Percentiles rank a stretch among this genome's conserved stretches.
phyloP scores from a whole-genome alignment of 2,329 filamentous ascomycete species.

The Geosmithia putterillii region DNA sequence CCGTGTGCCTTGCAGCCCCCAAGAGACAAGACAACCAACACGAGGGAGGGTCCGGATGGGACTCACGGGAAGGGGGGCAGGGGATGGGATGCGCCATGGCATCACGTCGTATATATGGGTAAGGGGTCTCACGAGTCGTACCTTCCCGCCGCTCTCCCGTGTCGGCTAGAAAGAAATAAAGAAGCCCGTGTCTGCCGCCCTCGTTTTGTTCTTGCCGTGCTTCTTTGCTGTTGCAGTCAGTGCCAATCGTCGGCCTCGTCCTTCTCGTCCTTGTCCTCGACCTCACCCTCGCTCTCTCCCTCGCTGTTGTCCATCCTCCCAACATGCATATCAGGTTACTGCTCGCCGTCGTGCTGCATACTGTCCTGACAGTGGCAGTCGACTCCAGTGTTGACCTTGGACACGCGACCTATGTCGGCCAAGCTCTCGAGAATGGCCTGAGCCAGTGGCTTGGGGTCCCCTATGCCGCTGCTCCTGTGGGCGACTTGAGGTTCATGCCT shows the following conservation, averaged over 20 bases:
- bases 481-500: slow-evolving; percentile 51
- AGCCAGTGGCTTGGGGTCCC: slow-evolving; percentile 65
- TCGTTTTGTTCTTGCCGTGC: too few relatives aligned
- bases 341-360: neutral
- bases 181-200: too few relatives aligned
- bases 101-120: too few relatives aligned
- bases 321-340: neutral
- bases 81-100: too few relatives aligned
- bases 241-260: neutral
- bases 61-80: too few relatives aligned
- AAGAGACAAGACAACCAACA: too few relatives aligned
- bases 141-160: too few relatives aligned
- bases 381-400: slow-evolving; percentile 40
- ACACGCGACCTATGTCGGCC: slow-evolving; percentile 55
- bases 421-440: slow-evolving; percentile 39
- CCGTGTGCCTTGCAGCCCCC: too few relatives aligned
- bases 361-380: slow-evolving; percentile 1
- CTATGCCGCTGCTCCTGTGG: slow-evolving; percentile 59
- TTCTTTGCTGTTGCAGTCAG: too few relatives aligned
- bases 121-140: too few relatives aligned
- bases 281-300: neutral
- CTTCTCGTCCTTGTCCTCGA: neutral
- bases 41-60: too few relatives aligned
- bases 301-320: neutral
- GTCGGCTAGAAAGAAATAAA: too few relatives aligned